These are phyloP conservation scores for Microthlaspi erraticum DNA, from an alignment of 345 rosid species.

Conservation along the genomic window DNA sequence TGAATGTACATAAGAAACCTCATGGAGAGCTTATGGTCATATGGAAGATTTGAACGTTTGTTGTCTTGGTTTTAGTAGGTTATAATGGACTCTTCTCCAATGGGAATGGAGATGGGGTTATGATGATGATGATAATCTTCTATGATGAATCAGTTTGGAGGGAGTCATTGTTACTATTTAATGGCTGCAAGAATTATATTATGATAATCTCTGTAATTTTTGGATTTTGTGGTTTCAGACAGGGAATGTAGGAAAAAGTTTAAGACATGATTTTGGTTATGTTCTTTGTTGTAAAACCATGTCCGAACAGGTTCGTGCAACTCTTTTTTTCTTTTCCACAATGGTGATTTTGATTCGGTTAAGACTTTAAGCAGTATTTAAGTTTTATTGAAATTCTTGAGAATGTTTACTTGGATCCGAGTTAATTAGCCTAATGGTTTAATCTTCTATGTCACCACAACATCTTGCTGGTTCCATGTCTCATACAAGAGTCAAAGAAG, in stretches of 20 bases:
- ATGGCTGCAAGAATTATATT: slow-evolving; percentile 26
- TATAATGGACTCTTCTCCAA: slow-evolving; percentile 31
- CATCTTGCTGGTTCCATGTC: background rate
- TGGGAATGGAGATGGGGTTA: slow-evolving; percentile 35
- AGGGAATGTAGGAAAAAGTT: slow-evolving; percentile 34
- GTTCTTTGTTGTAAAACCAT: slow-evolving; percentile 42
- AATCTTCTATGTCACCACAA: slow-evolving; percentile 2
- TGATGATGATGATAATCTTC: slow-evolving; percentile 37
- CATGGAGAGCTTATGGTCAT: slow-evolving; percentile 29
- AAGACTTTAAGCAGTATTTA: background rate
- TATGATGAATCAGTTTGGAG: slow-evolving; percentile 38
- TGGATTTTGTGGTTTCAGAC: slow-evolving; percentile 25
- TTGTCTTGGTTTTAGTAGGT: slow-evolving; percentile 30
- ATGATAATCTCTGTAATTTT: slow-evolving; percentile 40
- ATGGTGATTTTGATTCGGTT: slow-evolving; percentile 15
- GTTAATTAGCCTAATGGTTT: background rate
- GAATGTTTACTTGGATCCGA: slow-evolving; percentile 3
- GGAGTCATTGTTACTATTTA: slow-evolving; percentile 26
- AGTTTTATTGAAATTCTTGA: slow-evolving; percentile 8
- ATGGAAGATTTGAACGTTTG: slow-evolving; percentile 37
- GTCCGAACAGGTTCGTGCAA: slow-evolving; percentile 29
- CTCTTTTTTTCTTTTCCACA: background rate
- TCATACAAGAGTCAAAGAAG: background rate
- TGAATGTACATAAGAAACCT: slow-evolving; percentile 44
- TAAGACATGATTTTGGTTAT: slow-evolving; percentile 37